These are phyloP conservation scores for Oryza nivara DNA, from an alignment of 176 grass and related monocot genomes.

Conservation along the genomic window DNA sequence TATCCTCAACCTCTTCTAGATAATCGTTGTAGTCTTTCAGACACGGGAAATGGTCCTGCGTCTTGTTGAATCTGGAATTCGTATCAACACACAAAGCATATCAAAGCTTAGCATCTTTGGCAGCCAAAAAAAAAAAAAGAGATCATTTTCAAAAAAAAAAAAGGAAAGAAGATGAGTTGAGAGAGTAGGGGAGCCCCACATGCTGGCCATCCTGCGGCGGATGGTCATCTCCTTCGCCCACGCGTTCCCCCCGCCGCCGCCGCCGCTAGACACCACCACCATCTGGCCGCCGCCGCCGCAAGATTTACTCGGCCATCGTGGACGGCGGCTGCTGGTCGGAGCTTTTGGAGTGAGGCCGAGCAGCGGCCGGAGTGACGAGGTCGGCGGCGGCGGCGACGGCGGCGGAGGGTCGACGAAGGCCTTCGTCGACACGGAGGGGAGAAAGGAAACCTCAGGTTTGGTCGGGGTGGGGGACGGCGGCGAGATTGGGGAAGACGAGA, in stretches of 20 bases:
- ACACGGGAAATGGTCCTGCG: conserved; percentile 70
- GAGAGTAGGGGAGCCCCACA: conserved; percentile 25
- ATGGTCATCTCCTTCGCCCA: conserved; percentile 66
- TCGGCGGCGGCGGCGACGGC: not conserved
- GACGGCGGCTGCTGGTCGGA: not conserved
- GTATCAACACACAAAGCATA: conserved; percentile 9
- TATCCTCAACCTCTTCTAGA: conserved; percentile 95
- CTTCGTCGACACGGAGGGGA: not conserved
- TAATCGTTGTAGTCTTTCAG: conserved; percentile 95
- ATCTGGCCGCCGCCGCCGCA: conserved; percentile 28
- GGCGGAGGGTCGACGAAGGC: not conserved
- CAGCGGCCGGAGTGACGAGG: not conserved
- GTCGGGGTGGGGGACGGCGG: too few species aligned
- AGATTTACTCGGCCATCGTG: not conserved
- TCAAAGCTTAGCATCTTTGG: not conserved
- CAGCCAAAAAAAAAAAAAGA: not conserved
- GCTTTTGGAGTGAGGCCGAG: not conserved
- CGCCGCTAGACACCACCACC: conserved; percentile 40
- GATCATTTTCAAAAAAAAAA: not conserved
- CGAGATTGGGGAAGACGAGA: not conserved
- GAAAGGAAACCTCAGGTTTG: not conserved
- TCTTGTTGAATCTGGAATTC: conserved; percentile 85
- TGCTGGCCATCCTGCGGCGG: conserved; percentile 63
- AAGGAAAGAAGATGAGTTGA: not conserved
- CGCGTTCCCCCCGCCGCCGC: conserved; percentile 24